Evolutionary conservation across 2,329 filamentous ascomycete species (phyloP), one percentile per base, ranked within the genome.

Genomic region (Paraphoma chrysanthemicola): DNA sequence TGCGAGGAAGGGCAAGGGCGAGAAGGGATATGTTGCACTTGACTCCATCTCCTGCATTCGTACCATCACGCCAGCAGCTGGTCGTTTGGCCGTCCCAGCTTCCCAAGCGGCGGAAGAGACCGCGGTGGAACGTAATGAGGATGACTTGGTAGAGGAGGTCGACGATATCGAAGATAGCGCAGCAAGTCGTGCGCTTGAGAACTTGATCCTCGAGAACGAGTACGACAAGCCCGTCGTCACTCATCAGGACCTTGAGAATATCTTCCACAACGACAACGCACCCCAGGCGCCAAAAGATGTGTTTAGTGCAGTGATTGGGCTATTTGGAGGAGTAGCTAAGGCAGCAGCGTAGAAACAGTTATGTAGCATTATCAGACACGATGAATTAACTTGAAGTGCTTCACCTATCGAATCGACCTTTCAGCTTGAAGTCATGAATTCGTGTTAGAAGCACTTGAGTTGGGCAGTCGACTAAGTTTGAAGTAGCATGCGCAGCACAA

Each of bases 1-100:
- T 2, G 83, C 91, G 3, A 83, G 86, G 17, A 80, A 84, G 29
- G 49, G 49, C 17, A 36, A 45, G 11, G 83, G 82, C 17, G 85
- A 87, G 1, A 87, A 86, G 44, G 92, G 92, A 4, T 97, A 92
- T 73, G 80, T 95, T 39, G 79, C 89, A 9, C 77, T 97, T 6
- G 92, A 96, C 72, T 84, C 89, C n/a, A 82, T 86, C 0, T 91
- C 92, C 12, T 89, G 91, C 67, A 81, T 96, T 39, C 88, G 87
- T 29, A 68, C 75, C 6, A 66, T 83, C 10, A 73, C 61, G 8
- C 73, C 75, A 10, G 72, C 66, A 33, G 63, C 64, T 18, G 59
- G 52, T 17, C 48, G 63, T 1, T 55, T 71, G 16, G 67, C 74
- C 48, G 62, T 77, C 16, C 64, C 67, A 18, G 69, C 67, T 1